These are phyloP conservation scores for Penicillium paneum DNA, from an alignment of 2,329 filamentous ascomycete species.

Conservation along the genomic window DNA sequence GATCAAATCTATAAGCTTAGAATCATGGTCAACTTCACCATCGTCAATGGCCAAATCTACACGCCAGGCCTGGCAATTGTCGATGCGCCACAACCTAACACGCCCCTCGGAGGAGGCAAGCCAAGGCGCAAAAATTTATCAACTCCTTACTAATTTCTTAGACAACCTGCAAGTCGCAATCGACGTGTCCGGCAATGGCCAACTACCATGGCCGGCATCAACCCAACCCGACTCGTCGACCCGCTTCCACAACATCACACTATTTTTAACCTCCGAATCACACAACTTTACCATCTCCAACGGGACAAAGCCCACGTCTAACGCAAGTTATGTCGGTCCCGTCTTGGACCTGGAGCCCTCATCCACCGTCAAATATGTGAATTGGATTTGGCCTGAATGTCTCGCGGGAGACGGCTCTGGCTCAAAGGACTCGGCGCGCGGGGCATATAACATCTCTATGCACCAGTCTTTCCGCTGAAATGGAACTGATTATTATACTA, in stretches of 20 bases:
- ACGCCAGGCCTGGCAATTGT: slow-evolving; percentile 67
- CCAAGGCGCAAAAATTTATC: slow-evolving; percentile 44
- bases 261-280: slow-evolving; percentile 19
- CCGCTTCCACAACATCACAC: slow-evolving; percentile 16
- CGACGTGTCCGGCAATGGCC: slow-evolving; percentile 23
- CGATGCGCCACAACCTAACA: slow-evolving; percentile 63
- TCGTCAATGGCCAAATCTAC: slow-evolving; percentile 62
- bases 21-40: slow-evolving; percentile 18
- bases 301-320: slow-evolving; percentile 52
- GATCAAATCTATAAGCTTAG: neutral
- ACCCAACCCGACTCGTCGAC: slow-evolving; percentile 13
- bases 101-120: slow-evolving; percentile 61
- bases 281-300: slow-evolving; percentile 67
- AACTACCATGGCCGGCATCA: slow-evolving; percentile 16
- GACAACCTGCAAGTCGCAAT: slow-evolving; percentile 22
- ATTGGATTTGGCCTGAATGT: slow-evolving; percentile 69
- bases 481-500: slow-evolving; percentile 61
- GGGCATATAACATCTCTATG: slow-evolving; percentile 68
- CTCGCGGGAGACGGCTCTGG: slow-evolving; percentile 58
- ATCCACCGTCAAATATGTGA: slow-evolving; percentile 70
- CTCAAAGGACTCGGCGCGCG: slow-evolving; percentile 51
- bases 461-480: slow-evolving; percentile 68
- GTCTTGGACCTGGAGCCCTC: slow-evolving; percentile 63
- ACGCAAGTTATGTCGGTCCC: slow-evolving; percentile 54
- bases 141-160: slow-evolving; percentile 4